Percentiles rank a stretch among this genome's conserved stretches.
These are phyloP conservation scores for Diaporthe sp. DNA, from an alignment of 2,329 filamentous ascomycete genomes.

Conservation along the genomic window DNA sequence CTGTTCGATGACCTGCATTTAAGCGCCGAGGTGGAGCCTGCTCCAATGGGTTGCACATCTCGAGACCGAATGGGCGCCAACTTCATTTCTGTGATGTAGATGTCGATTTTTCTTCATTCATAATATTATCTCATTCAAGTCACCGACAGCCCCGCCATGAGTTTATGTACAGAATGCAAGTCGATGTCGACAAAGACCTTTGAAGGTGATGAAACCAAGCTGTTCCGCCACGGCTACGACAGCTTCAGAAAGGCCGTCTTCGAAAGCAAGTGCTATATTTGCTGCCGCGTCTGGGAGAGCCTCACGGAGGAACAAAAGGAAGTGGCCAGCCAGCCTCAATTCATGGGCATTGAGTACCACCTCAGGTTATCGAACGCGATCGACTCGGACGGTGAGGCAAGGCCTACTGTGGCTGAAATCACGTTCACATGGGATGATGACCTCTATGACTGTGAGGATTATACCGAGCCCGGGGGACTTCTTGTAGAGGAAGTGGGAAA, in stretches of 20 bases:
- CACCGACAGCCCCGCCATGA: no score
- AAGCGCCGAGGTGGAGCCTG: constrained; percentile 15
- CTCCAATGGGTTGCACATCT: neutral
- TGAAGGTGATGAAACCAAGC: neutral
- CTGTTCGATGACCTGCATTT: neutral
- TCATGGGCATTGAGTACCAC: constrained; percentile 9
- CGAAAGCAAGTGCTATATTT: constrained; percentile 9
- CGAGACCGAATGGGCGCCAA: neutral
- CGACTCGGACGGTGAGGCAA: no score
- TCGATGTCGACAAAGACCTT: no score
- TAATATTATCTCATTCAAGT: no score
- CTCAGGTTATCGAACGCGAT: no score
- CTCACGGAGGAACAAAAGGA: constrained; percentile 28
- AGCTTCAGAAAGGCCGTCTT: constrained; percentile 7
- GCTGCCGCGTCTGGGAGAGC: constrained; percentile 19
- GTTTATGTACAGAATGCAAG: no score
- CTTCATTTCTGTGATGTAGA: no score
- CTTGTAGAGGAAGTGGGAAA: neutral
- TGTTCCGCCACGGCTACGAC: neutral
- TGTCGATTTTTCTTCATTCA: no score
- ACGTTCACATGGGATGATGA: constrained; percentile 6
- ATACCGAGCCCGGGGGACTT: neutral
- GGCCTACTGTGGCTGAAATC: no score
- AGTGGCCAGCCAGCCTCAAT: neutral
- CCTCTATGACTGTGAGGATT: constrained; percentile 31